phyloP scores from a whole-genome alignment of 2,329 filamentous ascomycete species.

The Talaromyces funiculosus region DNA sequence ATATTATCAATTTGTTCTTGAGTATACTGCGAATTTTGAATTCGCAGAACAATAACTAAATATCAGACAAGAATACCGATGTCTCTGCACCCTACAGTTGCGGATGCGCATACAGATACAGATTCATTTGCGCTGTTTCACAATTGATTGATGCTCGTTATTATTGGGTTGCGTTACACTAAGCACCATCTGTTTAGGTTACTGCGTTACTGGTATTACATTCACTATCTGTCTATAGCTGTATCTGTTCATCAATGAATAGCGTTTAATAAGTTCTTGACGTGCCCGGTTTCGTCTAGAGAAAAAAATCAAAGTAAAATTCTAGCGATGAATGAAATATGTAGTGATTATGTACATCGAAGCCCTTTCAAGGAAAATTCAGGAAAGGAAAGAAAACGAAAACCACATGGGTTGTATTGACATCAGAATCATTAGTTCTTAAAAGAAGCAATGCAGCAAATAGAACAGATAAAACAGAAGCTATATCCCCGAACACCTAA shows the following conservation, averaged over 20 bases:
- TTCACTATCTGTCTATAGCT: background rate
- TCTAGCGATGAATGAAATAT: background rate
- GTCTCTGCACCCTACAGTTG: background rate
- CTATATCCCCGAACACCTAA: background rate
- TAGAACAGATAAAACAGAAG: background rate
- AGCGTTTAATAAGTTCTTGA: background rate
- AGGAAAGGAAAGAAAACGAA: background rate
- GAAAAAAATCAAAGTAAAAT: background rate
- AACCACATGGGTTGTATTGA: background rate
- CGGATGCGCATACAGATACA: background rate
- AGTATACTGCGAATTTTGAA: slow-evolving; percentile 94
- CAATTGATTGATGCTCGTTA: background rate
- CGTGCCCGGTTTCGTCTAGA: background rate
- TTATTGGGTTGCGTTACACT: background rate
- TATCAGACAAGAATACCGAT: background rate
- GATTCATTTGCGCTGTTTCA: background rate
- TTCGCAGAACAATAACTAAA: slow-evolving; percentile 86
- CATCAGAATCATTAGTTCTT: background rate
- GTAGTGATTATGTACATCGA: slow-evolving; percentile 4
- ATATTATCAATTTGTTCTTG: slow-evolving; percentile 95
- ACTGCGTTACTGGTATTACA: background rate
- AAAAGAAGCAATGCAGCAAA: background rate
- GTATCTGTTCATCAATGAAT: background rate
- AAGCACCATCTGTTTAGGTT: background rate
- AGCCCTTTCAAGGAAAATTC: background rate